phyloP scores from a whole-genome alignment of 768 basidiomycete species.

The Pisolithus orientalis region DNA sequence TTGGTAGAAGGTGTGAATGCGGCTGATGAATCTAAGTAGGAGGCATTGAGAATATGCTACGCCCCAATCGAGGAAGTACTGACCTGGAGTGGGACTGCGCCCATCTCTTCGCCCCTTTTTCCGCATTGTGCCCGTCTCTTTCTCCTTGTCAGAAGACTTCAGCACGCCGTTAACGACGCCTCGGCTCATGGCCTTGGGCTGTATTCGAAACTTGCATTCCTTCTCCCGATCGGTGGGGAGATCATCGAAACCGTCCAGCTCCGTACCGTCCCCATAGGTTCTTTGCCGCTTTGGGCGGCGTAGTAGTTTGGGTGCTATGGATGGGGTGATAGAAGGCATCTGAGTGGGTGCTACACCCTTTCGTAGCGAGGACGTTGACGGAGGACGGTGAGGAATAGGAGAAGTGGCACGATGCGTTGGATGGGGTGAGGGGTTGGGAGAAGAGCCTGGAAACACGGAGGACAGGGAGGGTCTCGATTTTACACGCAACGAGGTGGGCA shows the following conservation, averaged over 20 bases:
- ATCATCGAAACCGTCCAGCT: constrained; percentile 85
- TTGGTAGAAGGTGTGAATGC: constrained; percentile 42
- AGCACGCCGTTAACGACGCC: constrained; percentile 43
- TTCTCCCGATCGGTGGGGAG: constrained; percentile 81
- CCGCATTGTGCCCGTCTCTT: constrained; percentile 51
- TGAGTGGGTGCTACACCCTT: constrained; percentile 24
- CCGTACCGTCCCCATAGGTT: constrained; percentile 83
- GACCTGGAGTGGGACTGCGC: constrained; percentile 35
- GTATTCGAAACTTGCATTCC: constrained; percentile 67
- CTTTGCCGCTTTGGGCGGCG: constrained; percentile 72
- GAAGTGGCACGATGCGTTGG: constrained; percentile 46
- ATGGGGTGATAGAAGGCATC: constrained; percentile 32
- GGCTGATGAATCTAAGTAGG: constrained; percentile 14
- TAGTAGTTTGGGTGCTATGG: constrained; percentile 57
- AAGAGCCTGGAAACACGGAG: constrained; percentile 58
- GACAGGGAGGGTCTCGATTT: constrained; percentile 72
- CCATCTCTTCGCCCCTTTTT: constrained; percentile 49
- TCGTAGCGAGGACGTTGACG: constrained; percentile 47
- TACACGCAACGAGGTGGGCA: constrained; percentile 76
- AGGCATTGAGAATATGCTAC: constrained; percentile 1
- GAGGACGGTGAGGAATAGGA: constrained; percentile 53
- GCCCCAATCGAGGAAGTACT: constrained; percentile 11
- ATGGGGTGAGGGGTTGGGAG: constrained; percentile 28
- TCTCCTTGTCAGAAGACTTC: constrained; percentile 33
- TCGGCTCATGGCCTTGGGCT: constrained; percentile 64